phyloP scores from a whole-genome alignment of 495 filamentous ascomycete species.

The Penicillium canescens region DNA sequence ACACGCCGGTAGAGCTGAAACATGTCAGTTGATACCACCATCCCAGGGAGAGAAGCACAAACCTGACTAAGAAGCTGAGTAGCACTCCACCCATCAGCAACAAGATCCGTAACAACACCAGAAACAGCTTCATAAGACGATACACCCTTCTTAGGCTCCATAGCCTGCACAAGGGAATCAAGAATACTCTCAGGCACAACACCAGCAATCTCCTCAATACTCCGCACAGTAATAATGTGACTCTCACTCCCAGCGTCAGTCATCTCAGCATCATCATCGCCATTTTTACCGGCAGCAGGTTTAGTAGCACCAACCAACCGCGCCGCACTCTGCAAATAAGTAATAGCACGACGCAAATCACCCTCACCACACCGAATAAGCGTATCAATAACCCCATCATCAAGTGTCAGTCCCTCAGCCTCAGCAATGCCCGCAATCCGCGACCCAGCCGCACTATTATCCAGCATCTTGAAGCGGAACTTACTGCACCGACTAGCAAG shows the following conservation, averaged over 20 bases:
- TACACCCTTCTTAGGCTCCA: constrained; percentile 67
- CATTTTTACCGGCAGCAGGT: constrained; percentile 43
- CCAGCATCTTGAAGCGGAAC: constrained; percentile 96
- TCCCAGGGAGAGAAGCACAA: constrained; percentile 20
- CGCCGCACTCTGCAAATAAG: constrained; percentile 89
- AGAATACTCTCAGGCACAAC: constrained; percentile 80
- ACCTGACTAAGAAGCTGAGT: constrained; percentile 81
- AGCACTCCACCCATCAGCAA: constrained; percentile 98
- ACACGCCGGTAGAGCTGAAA: constrained; percentile 77
- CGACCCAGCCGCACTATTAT: constrained; percentile 74
- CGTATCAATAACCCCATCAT: constrained; percentile 76
- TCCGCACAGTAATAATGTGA: constrained; percentile 65
- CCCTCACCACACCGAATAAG: constrained; percentile 88
- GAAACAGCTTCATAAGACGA: constrained; percentile 73
- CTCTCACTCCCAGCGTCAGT: constrained; percentile 30
- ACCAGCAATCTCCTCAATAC: constrained; percentile 92
- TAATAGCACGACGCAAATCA: constrained; percentile 93
- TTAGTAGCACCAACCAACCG: constrained; percentile 66
- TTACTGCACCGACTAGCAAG: constrained; percentile 89
- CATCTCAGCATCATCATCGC: constrained; percentile 53
- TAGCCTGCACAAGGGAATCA: constrained; percentile 67
- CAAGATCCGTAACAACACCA: constrained; percentile 79
- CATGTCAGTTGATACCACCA: neutral
- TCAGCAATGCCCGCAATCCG: constrained; percentile 78
- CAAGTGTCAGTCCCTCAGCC: constrained; percentile 70